Evolutionary conservation across 768 basidiomycete species (phyloP).

Genomic region (Kwoniella botswanensis): DNA sequence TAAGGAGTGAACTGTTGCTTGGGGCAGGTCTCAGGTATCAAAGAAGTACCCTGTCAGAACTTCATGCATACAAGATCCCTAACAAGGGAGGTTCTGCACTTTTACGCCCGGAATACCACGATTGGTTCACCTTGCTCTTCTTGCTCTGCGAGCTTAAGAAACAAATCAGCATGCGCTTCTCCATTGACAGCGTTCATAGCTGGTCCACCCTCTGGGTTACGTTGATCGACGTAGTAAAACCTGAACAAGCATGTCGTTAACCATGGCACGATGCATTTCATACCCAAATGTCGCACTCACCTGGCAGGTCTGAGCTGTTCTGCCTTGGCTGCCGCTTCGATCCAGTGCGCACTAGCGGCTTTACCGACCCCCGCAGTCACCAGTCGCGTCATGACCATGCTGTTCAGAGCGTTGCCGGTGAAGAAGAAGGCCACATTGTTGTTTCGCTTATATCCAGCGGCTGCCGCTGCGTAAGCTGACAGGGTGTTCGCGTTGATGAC

Average conservation of each 20-base stretch:
- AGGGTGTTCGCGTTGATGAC: slow-evolving; percentile 5
- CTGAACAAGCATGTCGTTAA: not conserved
- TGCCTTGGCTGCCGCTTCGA: not conserved
- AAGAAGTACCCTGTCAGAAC: too few relatives aligned
- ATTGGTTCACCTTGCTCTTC: slow-evolving; percentile 15
- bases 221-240: slow-evolving; percentile 12
- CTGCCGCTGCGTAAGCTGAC: slow-evolving; percentile 1
- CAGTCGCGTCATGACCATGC: not conserved
- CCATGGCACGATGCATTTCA: not conserved
- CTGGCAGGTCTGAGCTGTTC: slow-evolving; percentile 12
- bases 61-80: too few relatives aligned
- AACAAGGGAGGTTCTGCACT: not conserved
- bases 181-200: slow-evolving; percentile 2
- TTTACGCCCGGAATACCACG: slow-evolving; percentile 2
- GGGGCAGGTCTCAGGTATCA: too few relatives aligned
- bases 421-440: slow-evolving; percentile 5
- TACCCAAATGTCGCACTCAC: not conserved
- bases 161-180: slow-evolving; percentile 14
- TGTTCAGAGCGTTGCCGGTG: slow-evolving; percentile 14
- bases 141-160: slow-evolving; percentile 6
- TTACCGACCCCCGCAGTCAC: slow-evolving; percentile 1
- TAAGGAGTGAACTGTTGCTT: too few relatives aligned
- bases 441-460: not conserved
- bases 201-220: not conserved
- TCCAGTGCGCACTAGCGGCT: slow-evolving; percentile 4